Conservation (phyloP, 2,329 filamentous ascomycete genomes). For the Thermoascus crustaceus region DNA sequence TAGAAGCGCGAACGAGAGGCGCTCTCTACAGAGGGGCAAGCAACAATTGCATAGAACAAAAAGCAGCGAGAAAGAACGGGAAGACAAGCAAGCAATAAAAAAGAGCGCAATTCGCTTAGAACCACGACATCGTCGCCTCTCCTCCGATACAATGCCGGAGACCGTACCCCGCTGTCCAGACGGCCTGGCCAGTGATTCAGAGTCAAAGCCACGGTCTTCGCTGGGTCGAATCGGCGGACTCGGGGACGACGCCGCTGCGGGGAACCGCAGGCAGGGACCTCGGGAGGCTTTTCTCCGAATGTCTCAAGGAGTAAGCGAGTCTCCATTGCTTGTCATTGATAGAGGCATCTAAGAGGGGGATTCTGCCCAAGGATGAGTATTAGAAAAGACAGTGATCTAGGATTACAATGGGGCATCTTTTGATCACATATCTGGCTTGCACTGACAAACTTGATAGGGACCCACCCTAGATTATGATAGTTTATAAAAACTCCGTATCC, state of each 20-base stretch:
- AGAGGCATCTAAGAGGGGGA: too few species aligned
- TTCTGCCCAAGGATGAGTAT: too few species aligned
- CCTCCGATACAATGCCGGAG: conserved; percentile 1
- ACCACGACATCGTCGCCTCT: not conserved
- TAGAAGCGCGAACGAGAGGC: not conserved
- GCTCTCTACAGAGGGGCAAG: not conserved
- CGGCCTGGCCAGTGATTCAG: not conserved
- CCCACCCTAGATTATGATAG: too few species aligned
- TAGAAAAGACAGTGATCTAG: too few species aligned
- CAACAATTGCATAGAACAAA: not conserved
- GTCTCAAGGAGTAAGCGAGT: not conserved
- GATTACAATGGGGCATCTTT: too few species aligned
- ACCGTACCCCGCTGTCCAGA: not conserved
- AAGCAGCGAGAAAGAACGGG: not conserved
- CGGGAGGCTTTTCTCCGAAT: too few species aligned
- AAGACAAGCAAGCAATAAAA: not conserved
- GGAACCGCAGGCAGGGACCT: not conserved
- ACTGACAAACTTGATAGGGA: too few species aligned
- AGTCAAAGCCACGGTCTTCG: not conserved
- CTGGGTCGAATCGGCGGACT: not conserved
- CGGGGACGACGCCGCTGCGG: conserved; percentile 2
- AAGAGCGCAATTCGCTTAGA: not conserved
- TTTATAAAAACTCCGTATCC: too few species aligned
- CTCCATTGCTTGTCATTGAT: not conserved
- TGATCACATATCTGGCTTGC: too few species aligned